Base-by-base conservation (phyloP, 75 land plant species). In the Sequoiadendron giganteum region DNA sequence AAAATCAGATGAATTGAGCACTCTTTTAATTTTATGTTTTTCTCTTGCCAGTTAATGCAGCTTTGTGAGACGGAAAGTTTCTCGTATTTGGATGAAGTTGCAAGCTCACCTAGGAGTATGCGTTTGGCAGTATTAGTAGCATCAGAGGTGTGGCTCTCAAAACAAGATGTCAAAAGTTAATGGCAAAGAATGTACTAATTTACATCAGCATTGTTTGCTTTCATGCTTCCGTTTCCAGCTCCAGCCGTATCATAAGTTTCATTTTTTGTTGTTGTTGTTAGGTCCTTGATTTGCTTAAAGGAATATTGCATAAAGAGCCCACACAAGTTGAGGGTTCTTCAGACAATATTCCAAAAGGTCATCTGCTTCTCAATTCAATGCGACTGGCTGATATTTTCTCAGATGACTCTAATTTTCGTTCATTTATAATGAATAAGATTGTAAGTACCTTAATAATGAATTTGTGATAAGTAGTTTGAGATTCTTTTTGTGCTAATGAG, bases 401-500 rank as follows among this genome's bases (percentile, higher is more conserved):
- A 25, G 99, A 98, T 90, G 99, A 98, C 93, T 98, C 99, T 52
- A 98, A 98, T 86, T 98, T 98, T 86, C 92, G 99, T 65, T 92
- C 93, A 75, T 92, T 92, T 79, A 89, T 98, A 40, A 95, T 95
- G 87, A 79, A 91, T 42, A 76, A 87, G 58, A 93, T 95, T 92
- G 99, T 98, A 94, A 91, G 97, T 70, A n/a, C 9, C 5, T 52
- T 88, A 18, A 88, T 98, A 40, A 95, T 95, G 87, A 79, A 91
- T 42, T 65, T 56, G 92, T 95, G 91, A 99, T 98, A 94, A 90
- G 96, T 70, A 38, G 28, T 14, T 52, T 88, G 19, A 88, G n/a
- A 72, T 85, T 73, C 43, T 30, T 90, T 30, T 65, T 40, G 28
- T 55, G 76, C 70, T 39, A 40, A 42, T 88, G 19, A 47, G 42